Percentiles rank a stretch among this genome's conserved stretches.
These are phyloP conservation scores for Sutorius australiensis DNA, from an alignment of 768 basidiomycete species.

Conservation along the genomic window DNA sequence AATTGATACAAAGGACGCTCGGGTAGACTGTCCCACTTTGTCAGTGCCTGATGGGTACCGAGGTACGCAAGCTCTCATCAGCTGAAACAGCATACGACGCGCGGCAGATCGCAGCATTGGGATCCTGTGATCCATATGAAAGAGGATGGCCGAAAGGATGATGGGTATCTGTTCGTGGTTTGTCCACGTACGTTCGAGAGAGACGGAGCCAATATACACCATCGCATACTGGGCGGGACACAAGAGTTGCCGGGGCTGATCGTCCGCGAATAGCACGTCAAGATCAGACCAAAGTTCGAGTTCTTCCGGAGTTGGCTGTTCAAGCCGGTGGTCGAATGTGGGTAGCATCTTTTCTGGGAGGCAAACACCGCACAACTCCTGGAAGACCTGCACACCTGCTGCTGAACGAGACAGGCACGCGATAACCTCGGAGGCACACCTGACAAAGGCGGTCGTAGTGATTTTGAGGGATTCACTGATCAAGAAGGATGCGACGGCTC, in stretches of 20 bases:
- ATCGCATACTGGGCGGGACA: slow-evolving; percentile 87
- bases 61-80: slow-evolving; percentile 77
- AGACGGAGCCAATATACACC: slow-evolving; percentile 75
- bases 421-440: slow-evolving; percentile 75
- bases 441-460: slow-evolving; percentile 71
- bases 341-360: slow-evolving; percentile 84
- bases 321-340: slow-evolving; percentile 66
- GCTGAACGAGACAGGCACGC: slow-evolving; percentile 79
- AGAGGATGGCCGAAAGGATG: slow-evolving; percentile 75
- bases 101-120: slow-evolving; percentile 67
- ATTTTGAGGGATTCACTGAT: slow-evolving; percentile 86
- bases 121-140: slow-evolving; percentile 76
- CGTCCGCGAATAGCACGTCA: slow-evolving; percentile 64
- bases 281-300: slow-evolving; percentile 78
- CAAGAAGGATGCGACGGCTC: slow-evolving; percentile 76
- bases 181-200: slow-evolving; percentile 75
- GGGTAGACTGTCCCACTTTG: slow-evolving; percentile 45
- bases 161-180: slow-evolving; percentile 63
- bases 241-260: slow-evolving; percentile 64
- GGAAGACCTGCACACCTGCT: slow-evolving; percentile 68
- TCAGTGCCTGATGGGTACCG: slow-evolving; percentile 73
- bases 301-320: slow-evolving; percentile 57
- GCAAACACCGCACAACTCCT: slow-evolving; percentile 80
- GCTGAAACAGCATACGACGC: slow-evolving; percentile 78
- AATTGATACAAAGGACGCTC: slow-evolving; percentile 46